Evolutionary conservation across 140 eudicot genomes (phyloP), one percentile per base, ranked within the genome.

Genomic region (Cichorium intybus): DNA sequence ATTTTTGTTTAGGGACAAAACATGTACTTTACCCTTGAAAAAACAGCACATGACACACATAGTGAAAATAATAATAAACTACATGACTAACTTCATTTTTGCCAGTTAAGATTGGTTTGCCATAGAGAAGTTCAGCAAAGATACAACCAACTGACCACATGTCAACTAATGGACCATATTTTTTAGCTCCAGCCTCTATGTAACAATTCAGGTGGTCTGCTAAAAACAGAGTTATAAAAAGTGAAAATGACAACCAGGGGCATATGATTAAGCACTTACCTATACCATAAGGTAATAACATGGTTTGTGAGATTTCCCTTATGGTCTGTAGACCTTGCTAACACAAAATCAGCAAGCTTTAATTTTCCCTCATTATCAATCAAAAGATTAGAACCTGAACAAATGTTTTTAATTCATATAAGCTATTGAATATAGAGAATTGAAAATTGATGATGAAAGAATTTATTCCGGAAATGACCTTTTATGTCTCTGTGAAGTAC

Each of bases 401-500:
- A 63, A 5, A 26, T 56, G 23, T 29, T 50, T 54, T 24, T 39
- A 49, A 15, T 3, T 59, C 29, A 56, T 73, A 70, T 64, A 48
- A 66, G 69, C 1, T 1, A 45, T 15, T n/a, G 16, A 45, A 45
- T 10, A 45, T 7, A 31, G 37, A 39, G 18, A n/a, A n/a, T n/a
- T n/a, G n/a, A n/a, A n/a, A 33, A 62, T 9, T 14, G 11, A 12
- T 1, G 24, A 51, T 28, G 2, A 2, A 54, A 62, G 20, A 56
- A 29, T 3, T 9, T 54, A n/a, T 64, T 41, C 24, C 50, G 23
- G 12, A 17, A 57, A 28, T 41, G 22, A 84, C 97, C 96, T 91
- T 92, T 92, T 66, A 91, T 87, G 69, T 91, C 97, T 73, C 98
- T 84, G 75, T 92, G 98, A 75, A 92, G 95, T 54, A 92, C 96